Base-by-base conservation (phyloP, 2,329 filamentous ascomycete genomes). In the Coniosporium tulheliwenetii region DNA sequence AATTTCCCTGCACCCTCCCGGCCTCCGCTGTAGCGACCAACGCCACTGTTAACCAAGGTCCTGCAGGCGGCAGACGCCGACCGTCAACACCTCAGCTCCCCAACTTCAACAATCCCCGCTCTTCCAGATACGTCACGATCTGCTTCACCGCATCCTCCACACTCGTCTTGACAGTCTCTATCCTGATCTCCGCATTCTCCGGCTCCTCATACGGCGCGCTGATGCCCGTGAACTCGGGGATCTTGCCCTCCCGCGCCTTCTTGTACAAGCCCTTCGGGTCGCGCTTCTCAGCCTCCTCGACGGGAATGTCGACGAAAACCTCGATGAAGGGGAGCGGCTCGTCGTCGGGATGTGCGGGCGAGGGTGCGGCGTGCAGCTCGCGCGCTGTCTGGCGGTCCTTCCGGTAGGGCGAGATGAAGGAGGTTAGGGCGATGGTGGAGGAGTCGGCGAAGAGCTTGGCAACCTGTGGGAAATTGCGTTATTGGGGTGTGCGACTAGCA, bases 241-340 rank as follows among this genome's bases (percentile, higher is more conserved):
- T 96, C 61, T 93, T 78, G 36, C 91, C 91, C 39, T 83, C 80
- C 36, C 89, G 71, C 10, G 91, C 91, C 75, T 94, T 94, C 73
- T 94, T 94, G 68, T 98, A 98, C 45, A 96, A 67, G 5, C 89
- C 91, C 76, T 98, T 98, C 38, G 91, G 91, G 58, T 98, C 91
- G 47, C 91, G 78, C 73, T 89, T 71, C 75, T 96, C 89, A 32
- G 91, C 89, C 36, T 91, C 85, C 62, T 85, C 84, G 50, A 96
- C 73, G 10, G 86, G 83, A 10, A 96, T 78, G 62, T 98, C 86
- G 47, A 98, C 80, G 57, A 78, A 93, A 43, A 96, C 85, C 66
- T 98, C 91, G 49, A 98, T 73, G 59, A 98, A 98, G 8, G 83
- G 80, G 43, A 96, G 73, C 0, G 82, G 66, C 1, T 66, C 60